These are phyloP conservation scores for Claviceps africana DNA, from an alignment of 2,329 filamentous ascomycete species.

Conservation along the genomic window DNA sequence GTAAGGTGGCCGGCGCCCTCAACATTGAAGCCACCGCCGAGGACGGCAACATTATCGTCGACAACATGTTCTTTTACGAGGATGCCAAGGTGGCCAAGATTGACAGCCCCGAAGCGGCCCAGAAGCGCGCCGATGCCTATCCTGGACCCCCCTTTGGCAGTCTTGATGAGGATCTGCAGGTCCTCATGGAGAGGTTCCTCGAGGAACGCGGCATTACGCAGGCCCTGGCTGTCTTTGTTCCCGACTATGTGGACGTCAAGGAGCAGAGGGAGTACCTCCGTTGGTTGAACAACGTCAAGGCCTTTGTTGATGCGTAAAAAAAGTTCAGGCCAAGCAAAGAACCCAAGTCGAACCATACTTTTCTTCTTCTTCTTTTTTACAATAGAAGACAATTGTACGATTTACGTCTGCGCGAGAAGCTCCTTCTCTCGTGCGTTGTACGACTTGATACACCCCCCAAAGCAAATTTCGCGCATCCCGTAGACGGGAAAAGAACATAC, in stretches of 20 bases:
- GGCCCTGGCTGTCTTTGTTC: slow-evolving; percentile 75
- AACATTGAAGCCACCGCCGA: slow-evolving; percentile 76
- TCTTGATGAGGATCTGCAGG: slow-evolving; percentile 90
- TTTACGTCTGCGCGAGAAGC: too few species aligned
- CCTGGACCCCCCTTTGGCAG: slow-evolving; percentile 85
- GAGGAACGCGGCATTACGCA: slow-evolving; percentile 88
- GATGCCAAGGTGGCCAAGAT: slow-evolving; percentile 66
- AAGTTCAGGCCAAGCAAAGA: too few species aligned
- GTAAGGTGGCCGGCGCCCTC: slow-evolving; percentile 57
- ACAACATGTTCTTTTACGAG: slow-evolving; percentile 80
- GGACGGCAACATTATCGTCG: slow-evolving; percentile 74
- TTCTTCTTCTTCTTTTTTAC: background rate
- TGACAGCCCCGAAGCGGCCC: slow-evolving; percentile 60
- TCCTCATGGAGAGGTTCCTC: slow-evolving; percentile 81
- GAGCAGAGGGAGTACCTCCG: slow-evolving; percentile 93
- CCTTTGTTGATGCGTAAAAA: slow-evolving; percentile 53
- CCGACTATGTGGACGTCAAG: slow-evolving; percentile 95
- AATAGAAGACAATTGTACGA: background rate
- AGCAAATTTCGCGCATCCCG: too few species aligned
- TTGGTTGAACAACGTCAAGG: slow-evolving; percentile 81
- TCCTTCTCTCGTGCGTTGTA: too few species aligned
- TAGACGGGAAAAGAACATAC: too few species aligned
- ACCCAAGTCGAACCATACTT: too few species aligned
- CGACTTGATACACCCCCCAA: too few species aligned
- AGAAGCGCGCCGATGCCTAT: slow-evolving; percentile 66